Evolutionary conservation across 805 yeast genomes (phyloP), one percentile per base, ranked within the genome.

Genomic region (Kodamaea kaohsiungensis): DNA sequence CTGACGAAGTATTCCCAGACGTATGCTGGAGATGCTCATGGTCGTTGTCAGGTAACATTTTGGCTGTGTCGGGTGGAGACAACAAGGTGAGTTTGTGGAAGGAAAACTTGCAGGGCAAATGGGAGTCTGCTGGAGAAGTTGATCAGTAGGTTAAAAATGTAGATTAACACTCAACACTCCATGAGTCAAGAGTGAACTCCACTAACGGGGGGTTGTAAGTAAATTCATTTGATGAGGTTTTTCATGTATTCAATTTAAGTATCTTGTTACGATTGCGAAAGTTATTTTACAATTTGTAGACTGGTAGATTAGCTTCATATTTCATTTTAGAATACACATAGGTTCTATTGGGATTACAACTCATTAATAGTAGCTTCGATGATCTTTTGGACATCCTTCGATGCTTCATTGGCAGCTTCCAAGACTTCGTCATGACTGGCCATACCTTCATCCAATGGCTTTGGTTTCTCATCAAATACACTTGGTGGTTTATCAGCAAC

Each of bases 11-110:
- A 68, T 95, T 95, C 81, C 95, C 97, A 13, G 99, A 95, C 69
- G 98, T 92, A 25, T 89, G 96, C 62, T 95, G 99, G 99, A 86
- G 98, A 70, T 96, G 96, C 48, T 87, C 96, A 61, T 95, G 99
- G 99, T 91, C 98, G 10, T 79, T 92, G 61, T 88, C 96, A 47
- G 99, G 99, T 52, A 95, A 95, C 69, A 86, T 95, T 30, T 81
- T 95, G 63, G 99, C 99, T 4, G 88, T 95, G 43, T 85, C 95
- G 48, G 97, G 98, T 48, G 98, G 98, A 53, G 98, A 95, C 70
- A 92, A 92, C 71, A 91, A 89, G 73, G 93, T 95, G 45, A 91
- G 97, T 33, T 81, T 95, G 69, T 95, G 98, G 98, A 92, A 91
- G 74, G 99, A 95, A 73, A 90, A 87, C 67, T 78, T 92, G 60